A percentile compares a stretch with the other conserved stretches of the same genome.
phyloP scores from a whole-genome alignment of 2,329 filamentous ascomycete genomes.

The Sarocladiaceae sp. region DNA sequence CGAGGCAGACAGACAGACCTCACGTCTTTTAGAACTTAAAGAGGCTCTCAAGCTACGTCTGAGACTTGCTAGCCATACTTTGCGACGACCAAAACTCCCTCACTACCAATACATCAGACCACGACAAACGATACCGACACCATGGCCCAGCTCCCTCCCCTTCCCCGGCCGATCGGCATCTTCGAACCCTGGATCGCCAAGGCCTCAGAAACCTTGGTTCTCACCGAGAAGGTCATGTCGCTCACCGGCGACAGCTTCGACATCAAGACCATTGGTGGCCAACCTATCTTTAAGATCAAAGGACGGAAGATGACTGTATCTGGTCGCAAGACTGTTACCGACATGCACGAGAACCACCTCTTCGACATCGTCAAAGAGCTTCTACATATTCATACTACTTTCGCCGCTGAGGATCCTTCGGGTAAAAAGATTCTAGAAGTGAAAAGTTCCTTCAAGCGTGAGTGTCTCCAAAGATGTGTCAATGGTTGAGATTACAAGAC shows the following conservation, averaged over 20 bases:
- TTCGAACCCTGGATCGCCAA: slow-evolving; percentile 31
- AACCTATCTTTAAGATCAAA: slow-evolving; percentile 48
- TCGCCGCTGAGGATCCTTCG: slow-evolving; percentile 37
- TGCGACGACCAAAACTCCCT: too few species aligned
- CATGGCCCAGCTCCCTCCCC: slow-evolving; percentile 20
- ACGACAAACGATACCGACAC: too few species aligned
- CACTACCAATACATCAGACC: not conserved
- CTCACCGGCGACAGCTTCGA: slow-evolving; percentile 59
- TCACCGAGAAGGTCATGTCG: slow-evolving; percentile 57
- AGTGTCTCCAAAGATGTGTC: slow-evolving; percentile 27
- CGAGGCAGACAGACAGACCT: not conserved
- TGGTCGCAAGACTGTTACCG: slow-evolving; percentile 48
- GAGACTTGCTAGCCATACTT: too few species aligned
- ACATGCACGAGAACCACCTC: slow-evolving; percentile 46
- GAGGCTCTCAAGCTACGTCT: too few species aligned
- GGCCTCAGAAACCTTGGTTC: slow-evolving; percentile 41
- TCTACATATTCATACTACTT: slow-evolving; percentile 44
- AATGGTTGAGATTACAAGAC: not conserved
- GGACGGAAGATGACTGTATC: slow-evolving; percentile 48
- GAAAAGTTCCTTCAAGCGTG: slow-evolving; percentile 47
- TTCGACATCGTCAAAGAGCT: slow-evolving; percentile 53
- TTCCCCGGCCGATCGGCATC: slow-evolving; percentile 30
- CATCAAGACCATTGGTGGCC: slow-evolving; percentile 48
- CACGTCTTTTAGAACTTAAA: not conserved
- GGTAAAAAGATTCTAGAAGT: slow-evolving; percentile 46